A percentile compares a stretch with the other conserved stretches of the same genome.
These are phyloP conservation scores for Calonectria hongkongensis DNA, from an alignment of 2,329 filamentous ascomycete genomes.

Conservation along the genomic window DNA sequence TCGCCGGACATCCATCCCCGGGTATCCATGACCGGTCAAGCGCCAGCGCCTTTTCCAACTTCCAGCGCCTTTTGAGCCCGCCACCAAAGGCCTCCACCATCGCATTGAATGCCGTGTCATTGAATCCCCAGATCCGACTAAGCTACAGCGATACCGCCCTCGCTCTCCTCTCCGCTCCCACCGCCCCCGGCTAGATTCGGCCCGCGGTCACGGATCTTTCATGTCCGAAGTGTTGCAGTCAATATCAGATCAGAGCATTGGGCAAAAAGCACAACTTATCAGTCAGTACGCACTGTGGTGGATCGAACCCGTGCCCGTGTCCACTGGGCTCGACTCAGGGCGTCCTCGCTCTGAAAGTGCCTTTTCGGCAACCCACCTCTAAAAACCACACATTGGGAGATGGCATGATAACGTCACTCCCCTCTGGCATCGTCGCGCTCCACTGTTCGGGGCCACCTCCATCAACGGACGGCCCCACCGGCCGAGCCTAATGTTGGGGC, in stretches of 20 bases:
- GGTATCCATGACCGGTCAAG: slow-evolving; percentile 28
- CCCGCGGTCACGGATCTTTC: slow-evolving; percentile 48
- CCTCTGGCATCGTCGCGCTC: slow-evolving; percentile 36
- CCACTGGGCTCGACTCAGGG: background rate
- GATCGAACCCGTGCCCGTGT: background rate
- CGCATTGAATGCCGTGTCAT: slow-evolving; percentile 30
- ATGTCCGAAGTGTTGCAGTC: slow-evolving; percentile 20
- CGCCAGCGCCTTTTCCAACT: slow-evolving; percentile 19
- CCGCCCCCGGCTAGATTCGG: slow-evolving; percentile 50
- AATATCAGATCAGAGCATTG: slow-evolving; percentile 16
- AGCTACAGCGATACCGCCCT: slow-evolving; percentile 24
- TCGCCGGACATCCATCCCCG: slow-evolving; percentile 23
- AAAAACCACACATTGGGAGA: slow-evolving; percentile 24
- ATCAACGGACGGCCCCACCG: slow-evolving; percentile 52
- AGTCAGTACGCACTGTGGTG: slow-evolving; percentile 21
- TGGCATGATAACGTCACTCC: slow-evolving; percentile 53
- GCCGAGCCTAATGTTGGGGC: slow-evolving; percentile 38
- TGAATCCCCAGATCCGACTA: slow-evolving; percentile 14
- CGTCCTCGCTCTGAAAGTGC: slow-evolving; percentile 9
- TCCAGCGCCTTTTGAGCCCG: background rate
- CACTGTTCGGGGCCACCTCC: slow-evolving; percentile 42
- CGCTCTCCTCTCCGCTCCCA: slow-evolving; percentile 20
- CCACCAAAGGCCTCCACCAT: background rate
- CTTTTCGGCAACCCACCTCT: slow-evolving; percentile 28
- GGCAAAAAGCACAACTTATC: slow-evolving; percentile 15